Evolutionary conservation across 768 basidiomycete genomes (phyloP), one percentile per base, ranked within the genome.

Genomic region (Podaxis sp.): DNA sequence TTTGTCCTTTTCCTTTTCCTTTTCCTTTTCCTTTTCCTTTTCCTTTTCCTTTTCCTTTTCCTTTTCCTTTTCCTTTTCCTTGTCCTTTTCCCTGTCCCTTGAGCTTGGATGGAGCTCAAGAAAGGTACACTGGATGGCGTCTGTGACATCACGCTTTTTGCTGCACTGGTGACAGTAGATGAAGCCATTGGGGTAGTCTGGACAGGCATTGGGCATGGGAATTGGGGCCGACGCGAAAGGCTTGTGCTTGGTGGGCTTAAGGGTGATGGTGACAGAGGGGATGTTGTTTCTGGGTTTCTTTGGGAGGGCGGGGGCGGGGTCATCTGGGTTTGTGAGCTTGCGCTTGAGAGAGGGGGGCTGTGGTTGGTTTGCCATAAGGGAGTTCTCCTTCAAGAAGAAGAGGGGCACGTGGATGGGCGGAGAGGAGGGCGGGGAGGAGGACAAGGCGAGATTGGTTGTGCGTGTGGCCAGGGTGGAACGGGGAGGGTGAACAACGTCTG

Each of bases 91-190:
- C 51, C 68, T 61, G 44, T 63, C 65, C 38, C 69, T 72, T 4
- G 55, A 37, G 23, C 59, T 62, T 13, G 66, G 52, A 9, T 64
- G 50, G 4, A 61, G 59, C 47, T 72, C 69, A 25, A 69, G 58
- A 57, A 67, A 66, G 13, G 74, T 79, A 66, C 79, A 82, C 27
- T 74, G 73, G 18, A 77, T 67, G 37, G 65, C 67, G 48, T 63
- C 75, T 78, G 73, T 67, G 28, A 70, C 67, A 64, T 83, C 84
- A 54, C 84, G 82, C 65, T 86, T 88, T 68, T 79, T 81, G 63
- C 77, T 78, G 71, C 90, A 90, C 67, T 90, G 89, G 69, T 90
- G 90, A 64, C 90, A 91, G 64, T 85, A 82, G 53, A 83, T 71
- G 69, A 77, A 67, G 66, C 80, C 77, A 55, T 74, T 72, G 10